These are phyloP conservation scores for Aspergillus pseudotamarii DNA, from an alignment of 2,329 filamentous ascomycete genomes.

Conservation along the genomic window DNA sequence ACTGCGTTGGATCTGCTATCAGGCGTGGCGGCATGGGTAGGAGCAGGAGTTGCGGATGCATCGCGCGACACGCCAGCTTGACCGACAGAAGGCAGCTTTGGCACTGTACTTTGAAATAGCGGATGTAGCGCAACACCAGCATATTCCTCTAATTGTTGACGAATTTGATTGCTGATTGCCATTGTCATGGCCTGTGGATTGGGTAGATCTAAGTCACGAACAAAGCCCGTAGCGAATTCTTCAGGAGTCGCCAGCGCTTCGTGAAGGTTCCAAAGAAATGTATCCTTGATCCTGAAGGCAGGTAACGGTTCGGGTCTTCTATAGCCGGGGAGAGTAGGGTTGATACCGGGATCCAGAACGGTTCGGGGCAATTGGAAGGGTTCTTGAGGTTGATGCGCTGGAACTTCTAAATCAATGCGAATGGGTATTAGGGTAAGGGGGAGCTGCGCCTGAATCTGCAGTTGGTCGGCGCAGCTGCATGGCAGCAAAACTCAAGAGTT, in stretches of 20 bases:
- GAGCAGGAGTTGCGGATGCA: conserved; percentile 56
- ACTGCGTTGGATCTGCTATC: conserved; percentile 49
- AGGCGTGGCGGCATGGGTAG: conserved; percentile 58
- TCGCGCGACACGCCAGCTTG: conserved; percentile 52
- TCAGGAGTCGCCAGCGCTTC: conserved; percentile 93
- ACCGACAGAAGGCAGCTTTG: conserved; percentile 26
- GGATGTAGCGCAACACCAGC: conserved; percentile 92
- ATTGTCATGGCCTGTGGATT: conserved; percentile 69
- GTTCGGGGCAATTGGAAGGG: conserved; percentile 50
- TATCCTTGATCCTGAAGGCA: conserved; percentile 86
- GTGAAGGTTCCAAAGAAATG: conserved; percentile 97
- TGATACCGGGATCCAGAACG: conserved; percentile 44
- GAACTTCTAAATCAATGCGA: conserved; percentile 91
- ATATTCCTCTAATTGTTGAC: conserved; percentile 93
- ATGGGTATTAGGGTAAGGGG: conserved; percentile 93
- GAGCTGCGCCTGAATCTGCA: conserved; percentile 69
- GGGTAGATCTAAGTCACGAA: conserved; percentile 90
- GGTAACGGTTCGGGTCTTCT: conserved; percentile 76
- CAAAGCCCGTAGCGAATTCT: conserved; percentile 87
- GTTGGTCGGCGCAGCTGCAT: conserved; percentile 58
- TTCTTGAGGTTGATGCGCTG: conserved; percentile 61
- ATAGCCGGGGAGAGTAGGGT: conserved; percentile 77
- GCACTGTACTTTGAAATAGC: conserved; percentile 67
- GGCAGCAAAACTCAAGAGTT: conserved; percentile 11
- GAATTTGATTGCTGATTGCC: conserved; percentile 90